phyloP scores from a whole-genome alignment of 352 stramenopile species.

The Pythium dissotocum region DNA sequence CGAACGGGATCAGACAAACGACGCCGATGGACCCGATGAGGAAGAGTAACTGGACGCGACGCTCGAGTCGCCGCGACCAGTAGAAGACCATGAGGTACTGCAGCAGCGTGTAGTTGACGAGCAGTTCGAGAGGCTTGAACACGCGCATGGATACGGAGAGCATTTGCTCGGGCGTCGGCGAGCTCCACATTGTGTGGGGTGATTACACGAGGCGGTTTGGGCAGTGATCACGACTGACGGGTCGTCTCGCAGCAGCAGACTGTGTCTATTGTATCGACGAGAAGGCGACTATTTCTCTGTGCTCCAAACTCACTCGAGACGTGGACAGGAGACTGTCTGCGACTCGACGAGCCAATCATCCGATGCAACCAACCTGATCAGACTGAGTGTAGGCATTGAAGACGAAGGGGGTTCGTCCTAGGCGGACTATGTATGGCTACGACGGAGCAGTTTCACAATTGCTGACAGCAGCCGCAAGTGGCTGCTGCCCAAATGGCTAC shows the following conservation, averaged over 20 bases:
- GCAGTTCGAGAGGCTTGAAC: conserved; percentile 22
- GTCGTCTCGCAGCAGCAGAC: no score
- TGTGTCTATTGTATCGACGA: no score
- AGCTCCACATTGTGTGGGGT: not conserved
- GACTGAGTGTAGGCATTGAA: no score
- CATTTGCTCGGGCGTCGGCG: not conserved
- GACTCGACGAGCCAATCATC: no score
- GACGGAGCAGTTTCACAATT: no score
- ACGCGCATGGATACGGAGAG: not conserved
- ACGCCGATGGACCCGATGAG: conserved; percentile 1
- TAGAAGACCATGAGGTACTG: conserved; percentile 32
- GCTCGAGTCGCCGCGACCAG: conserved; percentile 5
- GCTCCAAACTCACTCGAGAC: no score
- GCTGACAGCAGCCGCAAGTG: no score
- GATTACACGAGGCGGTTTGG: no score
- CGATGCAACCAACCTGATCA: no score
- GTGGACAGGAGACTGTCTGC: no score
- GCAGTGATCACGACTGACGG: no score
- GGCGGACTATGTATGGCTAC: not conserved
- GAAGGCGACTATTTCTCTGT: no score
- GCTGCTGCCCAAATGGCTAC: not conserved
- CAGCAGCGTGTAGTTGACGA: conserved; percentile 37
- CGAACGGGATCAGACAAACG: conserved; percentile 14
- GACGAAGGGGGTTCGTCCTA: not conserved
- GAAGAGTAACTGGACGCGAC: conserved; percentile 12